A percentile compares a stretch with the other conserved stretches of the same genome.
Conservation (phyloP, 805 yeast species). For the Yamadazyma tumulicola region DNA sequence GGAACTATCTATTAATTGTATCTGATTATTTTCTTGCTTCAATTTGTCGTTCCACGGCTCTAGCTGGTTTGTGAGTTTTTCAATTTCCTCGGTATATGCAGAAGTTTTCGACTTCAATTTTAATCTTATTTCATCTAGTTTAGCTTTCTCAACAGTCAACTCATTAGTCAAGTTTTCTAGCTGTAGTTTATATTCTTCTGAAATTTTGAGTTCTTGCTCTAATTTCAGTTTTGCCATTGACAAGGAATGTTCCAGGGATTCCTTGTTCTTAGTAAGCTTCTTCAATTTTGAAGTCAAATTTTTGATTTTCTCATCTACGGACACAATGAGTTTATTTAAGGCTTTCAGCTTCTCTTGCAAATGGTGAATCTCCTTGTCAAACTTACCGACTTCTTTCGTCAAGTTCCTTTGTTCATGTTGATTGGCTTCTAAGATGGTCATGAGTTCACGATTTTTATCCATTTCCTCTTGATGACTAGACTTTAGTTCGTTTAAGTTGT, state of each 20-base stretch:
- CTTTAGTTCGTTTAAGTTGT: constrained; percentile 27
- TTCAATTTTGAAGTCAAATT: constrained; percentile 56
- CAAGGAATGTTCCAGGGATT: constrained; percentile 43
- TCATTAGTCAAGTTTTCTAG: constrained; percentile 41
- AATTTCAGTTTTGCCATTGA: constrained; percentile 46
- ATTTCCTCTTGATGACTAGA: constrained; percentile 32
- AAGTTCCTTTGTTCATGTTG: constrained; percentile 25
- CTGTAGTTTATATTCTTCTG: constrained; percentile 42
- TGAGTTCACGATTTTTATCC: constrained; percentile 22
- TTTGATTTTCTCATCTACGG: constrained; percentile 73
- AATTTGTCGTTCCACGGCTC: constrained; percentile 82
- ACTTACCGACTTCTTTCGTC: constrained; percentile 22
- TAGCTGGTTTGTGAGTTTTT: constrained; percentile 55
- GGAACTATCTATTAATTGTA: constrained; percentile 62
- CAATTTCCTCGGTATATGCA: constrained; percentile 62
- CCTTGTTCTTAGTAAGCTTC: constrained; percentile 55
- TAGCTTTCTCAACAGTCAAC: constrained; percentile 49
- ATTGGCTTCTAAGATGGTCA: constrained; percentile 24
- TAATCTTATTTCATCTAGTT: constrained; percentile 60
- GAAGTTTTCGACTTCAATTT: constrained; percentile 74
- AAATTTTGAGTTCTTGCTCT: constrained; percentile 42
- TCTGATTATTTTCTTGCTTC: constrained; percentile 58
- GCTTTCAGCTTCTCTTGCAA: constrained; percentile 29
- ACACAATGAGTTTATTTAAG: constrained; percentile 50
- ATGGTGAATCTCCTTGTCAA: constrained; percentile 17